Evolutionary conservation across 2,329 filamentous ascomycete genomes (phyloP), one percentile per base, ranked within the genome.

Genomic region (Verticillium longisporum): DNA sequence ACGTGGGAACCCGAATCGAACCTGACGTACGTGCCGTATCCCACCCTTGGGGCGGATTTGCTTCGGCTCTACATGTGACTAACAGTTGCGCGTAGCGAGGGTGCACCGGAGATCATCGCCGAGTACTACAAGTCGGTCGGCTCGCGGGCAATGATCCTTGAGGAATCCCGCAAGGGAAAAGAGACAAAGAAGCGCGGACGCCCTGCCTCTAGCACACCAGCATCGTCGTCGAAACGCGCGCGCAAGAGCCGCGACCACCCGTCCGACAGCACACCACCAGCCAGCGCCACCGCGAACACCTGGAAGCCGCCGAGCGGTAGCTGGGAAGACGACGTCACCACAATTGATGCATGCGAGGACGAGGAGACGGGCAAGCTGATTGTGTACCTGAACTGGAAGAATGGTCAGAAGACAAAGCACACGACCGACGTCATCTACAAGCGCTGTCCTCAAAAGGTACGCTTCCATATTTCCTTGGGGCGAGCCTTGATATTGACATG

Each of bases 1-100:
- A 95, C 91, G 0, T 94, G 90, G 90, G 91, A 95, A 70, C 87
- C 89, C 0, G 87, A 91, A 67, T 84, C 86, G 11, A 93, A 92
- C 66, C 76, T 91, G 62, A 74, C 66, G 84, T 87, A 73, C 62
- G 80, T 60, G 66, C 13, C 33, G 15, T 56, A 55, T 34, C n/a
- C 7, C n/a, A 10, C 6, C n/a, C 31, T 1, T n/a, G 14, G 4
- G 26, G 2, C 11, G 54, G 11, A 13, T 26, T 9, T 55, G 26
- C 14, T 31, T n/a, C 32, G 2, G 7, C 6, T 33, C 15, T 6
- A 3, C 26, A 32, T 18, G 10, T 5, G 32, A 31, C 53, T n/a
- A 34, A 61, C 15, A 60, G 31, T 18, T 31, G 4, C 59, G 11
- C 21, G 60, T 62, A 87, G 83, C 57, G 82, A 83, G 59, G 83